Evolutionary conservation across 805 yeast genomes (phyloP).

Genomic region (Metschnikowia orientalis): DNA sequence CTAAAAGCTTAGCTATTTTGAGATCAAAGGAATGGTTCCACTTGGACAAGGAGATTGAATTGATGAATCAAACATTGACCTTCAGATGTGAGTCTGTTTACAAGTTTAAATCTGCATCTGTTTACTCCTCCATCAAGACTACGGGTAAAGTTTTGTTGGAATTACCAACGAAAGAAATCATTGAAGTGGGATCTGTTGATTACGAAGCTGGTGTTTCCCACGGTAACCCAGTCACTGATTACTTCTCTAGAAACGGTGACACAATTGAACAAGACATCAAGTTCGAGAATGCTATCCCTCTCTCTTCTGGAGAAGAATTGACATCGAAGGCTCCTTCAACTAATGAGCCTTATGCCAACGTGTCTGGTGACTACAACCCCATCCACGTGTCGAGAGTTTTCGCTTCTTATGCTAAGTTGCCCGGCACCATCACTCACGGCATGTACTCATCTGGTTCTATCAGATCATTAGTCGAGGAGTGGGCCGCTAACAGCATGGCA

Average conservation of each 20-base stretch:
- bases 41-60: slow-evolving; percentile 61
- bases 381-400: slow-evolving; percentile 95
- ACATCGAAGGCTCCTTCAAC: slow-evolving; percentile 86
- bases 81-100: slow-evolving; percentile 86
- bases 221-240: slow-evolving; percentile 97
- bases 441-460: slow-evolving; percentile 97
- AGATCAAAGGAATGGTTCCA: slow-evolving; percentile 98
- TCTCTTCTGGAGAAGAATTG: slow-evolving; percentile 60
- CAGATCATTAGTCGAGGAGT: slow-evolving; percentile 91
- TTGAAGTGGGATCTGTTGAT: slow-evolving; percentile 76
- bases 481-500: slow-evolving; percentile 97
- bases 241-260: slow-evolving; percentile 84
- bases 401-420: slow-evolving; percentile 86
- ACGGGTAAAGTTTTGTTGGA: slow-evolving; percentile 82
- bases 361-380: slow-evolving; percentile 97
- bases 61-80: slow-evolving; percentile 74
- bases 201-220: slow-evolving; percentile 89
- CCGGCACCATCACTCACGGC: slow-evolving; percentile 98
- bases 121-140: slow-evolving; percentile 77
- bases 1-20: slow-evolving; percentile 90
- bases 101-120: slow-evolving; percentile 69
- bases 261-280: slow-evolving; percentile 91
- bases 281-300: slow-evolving; percentile 87
- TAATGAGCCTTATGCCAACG: slow-evolving; percentile 94
- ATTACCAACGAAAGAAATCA: slow-evolving; percentile 84